Evolutionary conservation across 371 early-diverging fungal genomes (phyloP).

Genomic region (Nematocida sp.): DNA sequence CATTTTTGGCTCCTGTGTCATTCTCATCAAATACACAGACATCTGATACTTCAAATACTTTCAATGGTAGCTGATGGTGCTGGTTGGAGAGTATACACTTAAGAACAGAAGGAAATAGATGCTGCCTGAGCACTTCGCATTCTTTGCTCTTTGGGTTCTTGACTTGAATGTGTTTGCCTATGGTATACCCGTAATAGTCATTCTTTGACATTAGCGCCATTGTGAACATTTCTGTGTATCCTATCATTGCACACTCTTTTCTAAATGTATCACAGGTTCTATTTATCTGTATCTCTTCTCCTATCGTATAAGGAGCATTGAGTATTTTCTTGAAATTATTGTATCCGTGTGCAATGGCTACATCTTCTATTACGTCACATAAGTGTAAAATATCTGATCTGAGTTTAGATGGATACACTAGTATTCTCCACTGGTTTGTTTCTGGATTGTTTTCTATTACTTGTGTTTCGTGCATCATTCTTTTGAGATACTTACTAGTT

Average conservation of each 20-base stretch:
- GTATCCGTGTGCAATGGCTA: constrained; percentile 95
- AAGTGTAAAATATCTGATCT: constrained; percentile 90
- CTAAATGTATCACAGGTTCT: constrained; percentile 80
- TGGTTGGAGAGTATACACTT: constrained; percentile 87
- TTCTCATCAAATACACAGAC: constrained; percentile 69
- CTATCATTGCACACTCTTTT: constrained; percentile 77
- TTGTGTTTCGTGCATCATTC: constrained; percentile 65
- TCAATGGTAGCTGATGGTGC: constrained; percentile 79
- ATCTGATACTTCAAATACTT: constrained; percentile 91
- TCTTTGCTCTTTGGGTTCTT: constrained; percentile 90
- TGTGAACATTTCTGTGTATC: constrained; percentile 88
- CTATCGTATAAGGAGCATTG: constrained; percentile 76
- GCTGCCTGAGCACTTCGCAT: constrained; percentile 81
- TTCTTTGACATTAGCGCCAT: constrained; percentile 72
- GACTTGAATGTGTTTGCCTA: constrained; percentile 37
- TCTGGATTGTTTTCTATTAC: constrained; percentile 58
- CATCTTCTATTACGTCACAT: constrained; percentile 96
- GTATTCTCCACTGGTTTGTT: constrained; percentile 68
- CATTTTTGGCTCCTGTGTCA: constrained; percentile 70
- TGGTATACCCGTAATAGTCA: constrained; percentile 50
- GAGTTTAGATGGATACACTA: constrained; percentile 78
- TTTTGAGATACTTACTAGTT: constrained; percentile 41
- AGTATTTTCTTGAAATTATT: constrained; percentile 79
- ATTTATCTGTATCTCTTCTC: constrained; percentile 79
- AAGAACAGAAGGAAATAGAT: constrained; percentile 82